Base-by-base conservation (phyloP, 768 basidiomycete genomes). In the Xerocomellus intermedius region DNA sequence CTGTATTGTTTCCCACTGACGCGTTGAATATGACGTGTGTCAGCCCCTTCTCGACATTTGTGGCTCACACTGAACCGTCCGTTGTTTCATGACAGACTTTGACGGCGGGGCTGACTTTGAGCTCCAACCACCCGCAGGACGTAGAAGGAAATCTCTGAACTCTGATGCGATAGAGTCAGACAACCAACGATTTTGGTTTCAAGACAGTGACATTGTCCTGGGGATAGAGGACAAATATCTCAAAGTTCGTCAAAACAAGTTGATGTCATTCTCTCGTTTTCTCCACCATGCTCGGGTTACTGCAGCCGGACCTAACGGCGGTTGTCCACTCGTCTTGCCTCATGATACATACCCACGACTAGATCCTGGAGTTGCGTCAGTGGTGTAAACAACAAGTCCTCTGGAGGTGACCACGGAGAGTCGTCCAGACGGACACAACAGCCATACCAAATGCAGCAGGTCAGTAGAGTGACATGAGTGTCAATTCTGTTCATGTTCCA, bases 141-240 rank as follows among this genome's bases (percentile, higher is more conserved):
- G 55, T 9, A 55, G 44, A 48, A 54, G 38, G 19, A 52, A 10
- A 17, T 19, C 6, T 36, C 19, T 26, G 22, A 22, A 1, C 22
- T 24, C 46, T n/a, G 33, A 21, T 21, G 2, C 8, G 2, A 35
- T 42, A 16, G 35, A 35, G 9, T 35, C 42, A 2, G 55, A 22
- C 21, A 35, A 37, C n/a, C n/a, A n/a, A n/a, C n/a, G n/a, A n/a
- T 60, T 26, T 45, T 74, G 71, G 70, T 74, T 71, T 56, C 37
- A 56, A 21, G 73, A 74, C 50, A 74, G 76, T 10, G 71, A 76
- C 50, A 64, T 74, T 45, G 63, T 74, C 17, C 62, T 76, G 8
- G 59, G 58, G 2, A 36, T 65, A 10, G 64, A 67, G 47, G 21
- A 54, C n/a, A 57, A 55, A 21, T 50, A 56, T 13, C 59, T 71